Evolutionary conservation across 352 stramenopile genomes (phyloP).

Genomic region (Globisporangium uncinulatum): DNA sequence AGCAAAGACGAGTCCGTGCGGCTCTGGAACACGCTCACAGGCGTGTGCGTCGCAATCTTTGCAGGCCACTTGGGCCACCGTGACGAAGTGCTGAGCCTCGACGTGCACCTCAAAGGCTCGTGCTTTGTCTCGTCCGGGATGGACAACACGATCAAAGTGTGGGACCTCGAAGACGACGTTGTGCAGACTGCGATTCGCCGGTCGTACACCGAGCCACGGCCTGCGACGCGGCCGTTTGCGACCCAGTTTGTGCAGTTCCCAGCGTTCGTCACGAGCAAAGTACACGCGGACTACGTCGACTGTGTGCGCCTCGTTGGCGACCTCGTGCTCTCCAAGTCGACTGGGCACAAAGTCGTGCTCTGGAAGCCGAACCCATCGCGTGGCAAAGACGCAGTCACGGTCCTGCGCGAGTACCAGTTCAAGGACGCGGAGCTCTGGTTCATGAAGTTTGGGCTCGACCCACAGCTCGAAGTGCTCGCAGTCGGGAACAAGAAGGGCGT

Average conservation of each 20-base stretch:
- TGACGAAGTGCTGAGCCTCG: conserved; percentile 86
- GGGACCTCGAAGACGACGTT: conserved; percentile 76
- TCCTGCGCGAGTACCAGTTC: conserved; percentile 79
- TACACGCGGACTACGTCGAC: conserved; percentile 91
- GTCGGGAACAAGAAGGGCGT: conserved; percentile 80
- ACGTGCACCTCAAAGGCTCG: conserved; percentile 83
- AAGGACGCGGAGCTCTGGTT: conserved; percentile 85
- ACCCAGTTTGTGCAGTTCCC: conserved; percentile 89
- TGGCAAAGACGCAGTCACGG: conserved; percentile 73
- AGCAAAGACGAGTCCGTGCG: conserved; percentile 91
- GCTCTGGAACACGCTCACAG: conserved; percentile 90
- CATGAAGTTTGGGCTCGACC: conserved; percentile 79
- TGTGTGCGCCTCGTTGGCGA: conserved; percentile 80
- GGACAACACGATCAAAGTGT: conserved; percentile 95
- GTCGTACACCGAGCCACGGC: conserved; percentile 65
- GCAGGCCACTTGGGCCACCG: conserved; percentile 88
- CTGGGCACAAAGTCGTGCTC: conserved; percentile 86
- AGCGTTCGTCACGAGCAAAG: conserved; percentile 87
- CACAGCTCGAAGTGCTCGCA: conserved; percentile 67
- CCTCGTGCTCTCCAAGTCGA: conserved; percentile 78
- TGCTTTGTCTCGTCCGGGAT: conserved; percentile 89
- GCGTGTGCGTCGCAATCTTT: conserved; percentile 89
- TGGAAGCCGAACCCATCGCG: conserved; percentile 89
- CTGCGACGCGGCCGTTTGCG: conserved; percentile 60
- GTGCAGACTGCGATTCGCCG: conserved; percentile 72